Evolutionary conservation across 129 eudicot species (phyloP), one percentile per base, ranked within the genome.

Genomic region (Flaveria sonorensis): DNA sequence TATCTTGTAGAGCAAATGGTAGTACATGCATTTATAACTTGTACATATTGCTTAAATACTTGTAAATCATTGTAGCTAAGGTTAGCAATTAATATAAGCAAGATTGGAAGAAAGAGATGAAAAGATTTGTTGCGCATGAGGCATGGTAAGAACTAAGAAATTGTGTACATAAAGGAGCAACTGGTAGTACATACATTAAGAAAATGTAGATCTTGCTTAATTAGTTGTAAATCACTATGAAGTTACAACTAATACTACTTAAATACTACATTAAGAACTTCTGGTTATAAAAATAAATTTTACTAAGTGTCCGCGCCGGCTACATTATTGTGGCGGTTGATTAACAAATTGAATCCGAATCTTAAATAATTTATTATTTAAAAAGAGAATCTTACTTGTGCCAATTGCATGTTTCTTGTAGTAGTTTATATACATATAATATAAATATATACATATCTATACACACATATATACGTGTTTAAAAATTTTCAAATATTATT

Each of bases 301-400:
- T 3, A 21, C 68, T 59, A 28, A 83, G 12, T 10, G 68, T 46
- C 30, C 65, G 73, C 67, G 77, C 80, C 85, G 85, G 85, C 81
- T 72, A 66, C 77, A 84, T 84, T 84, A 84, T 84, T 84, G 79
- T 77, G 88, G 77, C 85, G 83, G 88, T 84, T 81, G 56, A 72
- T 81, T 76, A 81, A 84, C 77, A 66, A 81, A 77, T 81, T 48
- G 16, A 53, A 26, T 68, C 70, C 51, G 85, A 77, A 75, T 76
- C 81, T 76, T 76, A 42, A 51, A 28, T 70, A 24, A 39, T 40
- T 36, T 50, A 82, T 66, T 50, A 40, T 61, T 21, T 71, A 60
- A 40, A 76, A 64, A 26, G n/a, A 77, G 85, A 77, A 82, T 82
- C 85, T 82, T 82, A 70, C 72, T 75, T 75, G 57, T 74, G 51